Evolutionary conservation across 176 grass and related monocot genomes (phyloP).

Genomic region (Oryza nivara): DNA sequence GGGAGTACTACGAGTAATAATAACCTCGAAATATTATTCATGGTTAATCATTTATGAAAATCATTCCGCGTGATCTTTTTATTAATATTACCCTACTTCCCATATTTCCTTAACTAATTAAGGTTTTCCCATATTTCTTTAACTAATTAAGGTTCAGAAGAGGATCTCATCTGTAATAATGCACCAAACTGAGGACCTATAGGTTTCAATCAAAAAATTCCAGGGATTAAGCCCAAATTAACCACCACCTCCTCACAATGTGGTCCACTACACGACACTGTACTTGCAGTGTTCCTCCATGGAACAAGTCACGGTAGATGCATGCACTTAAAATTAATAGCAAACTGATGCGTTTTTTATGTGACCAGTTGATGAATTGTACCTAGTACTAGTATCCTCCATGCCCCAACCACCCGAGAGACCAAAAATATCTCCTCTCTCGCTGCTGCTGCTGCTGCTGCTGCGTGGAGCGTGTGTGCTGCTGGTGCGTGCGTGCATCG

Average conservation of each 20-base stretch:
- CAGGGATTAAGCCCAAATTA: not conserved
- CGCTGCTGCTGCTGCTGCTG: not conserved
- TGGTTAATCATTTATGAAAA: not conserved
- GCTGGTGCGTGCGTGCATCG: too few relatives aligned
- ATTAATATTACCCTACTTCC: too few relatives aligned
- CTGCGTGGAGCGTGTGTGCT: too few relatives aligned
- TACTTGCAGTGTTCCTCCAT: not conserved
- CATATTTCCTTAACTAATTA: not conserved
- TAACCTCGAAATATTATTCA: not conserved
- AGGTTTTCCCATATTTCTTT: not conserved
- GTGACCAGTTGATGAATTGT: not conserved
- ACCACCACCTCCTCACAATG: not conserved
- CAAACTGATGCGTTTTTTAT: not conserved
- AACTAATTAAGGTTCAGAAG: not conserved
- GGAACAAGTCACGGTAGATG: not conserved
- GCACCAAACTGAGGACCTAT: not conserved
- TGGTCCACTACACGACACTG: not conserved
- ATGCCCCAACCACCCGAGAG: not conserved
- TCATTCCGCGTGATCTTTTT: not conserved
- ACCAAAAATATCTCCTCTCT: not conserved
- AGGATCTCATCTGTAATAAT: not conserved
- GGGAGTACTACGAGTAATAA: not conserved
- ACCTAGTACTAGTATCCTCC: not conserved
- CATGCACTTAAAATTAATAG: not conserved
- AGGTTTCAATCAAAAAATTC: not conserved